Conservation (phyloP, 257 asterid species). For the Solanum etuberosum region DNA sequence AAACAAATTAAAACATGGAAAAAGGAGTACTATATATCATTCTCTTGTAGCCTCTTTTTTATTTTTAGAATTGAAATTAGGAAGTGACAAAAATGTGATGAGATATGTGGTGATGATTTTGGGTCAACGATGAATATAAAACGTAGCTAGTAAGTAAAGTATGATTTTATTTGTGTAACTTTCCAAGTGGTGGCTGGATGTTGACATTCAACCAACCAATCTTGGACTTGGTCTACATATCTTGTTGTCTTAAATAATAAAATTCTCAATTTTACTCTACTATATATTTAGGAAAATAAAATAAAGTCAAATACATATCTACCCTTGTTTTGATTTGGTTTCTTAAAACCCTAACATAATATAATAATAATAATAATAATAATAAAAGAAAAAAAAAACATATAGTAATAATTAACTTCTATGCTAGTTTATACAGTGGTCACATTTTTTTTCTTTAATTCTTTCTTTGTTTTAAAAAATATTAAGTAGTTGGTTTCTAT, state of each 20-base stretch:
- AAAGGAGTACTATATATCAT: neutral
- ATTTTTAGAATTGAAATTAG: neutral
- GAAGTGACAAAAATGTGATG: neutral
- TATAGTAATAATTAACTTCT: neutral
- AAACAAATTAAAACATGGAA: neutral
- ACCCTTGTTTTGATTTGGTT: neutral
- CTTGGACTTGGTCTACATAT: neutral
- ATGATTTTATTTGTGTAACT: neutral
- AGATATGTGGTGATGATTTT: neutral
- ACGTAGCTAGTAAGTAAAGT: neutral
- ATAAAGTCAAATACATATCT: neutral
- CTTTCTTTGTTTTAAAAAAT: neutral
- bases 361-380: no score
- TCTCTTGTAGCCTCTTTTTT: neutral
- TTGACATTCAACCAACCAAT: neutral
- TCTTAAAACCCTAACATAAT: neutral
- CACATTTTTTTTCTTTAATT: neutral
- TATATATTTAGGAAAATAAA: neutral
- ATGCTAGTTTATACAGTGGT: neutral
- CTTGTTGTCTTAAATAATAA: neutral
- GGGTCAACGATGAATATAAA: neutral
- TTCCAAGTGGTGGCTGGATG: neutral
- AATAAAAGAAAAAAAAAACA: neutral
- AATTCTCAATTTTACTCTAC: neutral
- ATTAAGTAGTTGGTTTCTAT: no score